Base-by-base conservation (phyloP, 768 basidiomycete genomes). In the Leccinellum rugosiceps region DNA sequence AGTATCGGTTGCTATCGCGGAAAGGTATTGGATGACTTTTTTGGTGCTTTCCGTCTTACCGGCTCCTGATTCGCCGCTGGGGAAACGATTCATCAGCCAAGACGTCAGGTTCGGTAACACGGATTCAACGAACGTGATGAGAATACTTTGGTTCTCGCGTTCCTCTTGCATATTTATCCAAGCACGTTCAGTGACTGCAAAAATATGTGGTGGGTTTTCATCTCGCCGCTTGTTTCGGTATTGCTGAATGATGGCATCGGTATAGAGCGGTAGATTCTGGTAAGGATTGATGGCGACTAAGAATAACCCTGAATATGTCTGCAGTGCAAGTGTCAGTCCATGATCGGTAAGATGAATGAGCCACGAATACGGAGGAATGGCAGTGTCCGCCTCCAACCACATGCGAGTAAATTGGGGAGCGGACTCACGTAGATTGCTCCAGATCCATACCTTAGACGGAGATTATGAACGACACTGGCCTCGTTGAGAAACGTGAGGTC, bases 41-140 rank as follows among this genome's bases (percentile, higher is more conserved):
- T 99, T 98, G 14, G 90, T 92, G 75, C 96, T 98, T 71, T 98
- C 97, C 2, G 97, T 99, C 79, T 98, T 99, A 45, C 97, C 97
- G 4, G 97, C 97, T 34, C 97, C 97, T 8, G 97, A 98, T 79
- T 99, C 97, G 44, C 97, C 97, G 9, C 95, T 97, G 64, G 0
- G 46, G 7, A 21, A 17, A 47, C 45, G n/a, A 50, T 32, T 7
- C 28, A 44, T 68, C 10, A 66, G 61, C 57, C 32, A 60, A 38
- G 32, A 54, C 17, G 52, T 45, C 15, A 47, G 30, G 13, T 15
- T 14, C 53, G 44, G 58, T n/a, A 44, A 51, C 9, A 34, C 14
- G 25, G 49, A 53, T 53, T 46, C 46, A 14, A 80, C 92, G 25
- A 74, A 96, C 92, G 97, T 99, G 74, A 99, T 98, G 30, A 99